phyloP scores from a whole-genome alignment of 169 alveolate species.

The Plasmodium yoelii region DNA sequence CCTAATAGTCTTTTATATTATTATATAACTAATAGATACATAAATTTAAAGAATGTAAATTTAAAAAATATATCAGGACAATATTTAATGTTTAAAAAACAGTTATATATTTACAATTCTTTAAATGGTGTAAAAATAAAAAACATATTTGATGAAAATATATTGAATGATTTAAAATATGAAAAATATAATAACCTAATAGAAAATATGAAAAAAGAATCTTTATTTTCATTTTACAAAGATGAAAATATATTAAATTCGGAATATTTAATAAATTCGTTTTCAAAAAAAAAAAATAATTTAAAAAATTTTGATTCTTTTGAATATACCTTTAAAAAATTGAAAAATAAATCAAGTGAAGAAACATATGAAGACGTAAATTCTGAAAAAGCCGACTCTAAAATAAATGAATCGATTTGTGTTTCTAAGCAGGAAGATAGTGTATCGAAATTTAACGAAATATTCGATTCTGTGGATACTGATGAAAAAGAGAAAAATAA shows the following conservation, averaged over 20 bases:
- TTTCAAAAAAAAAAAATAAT: neutral
- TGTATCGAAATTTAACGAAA: neutral
- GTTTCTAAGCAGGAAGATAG: neutral
- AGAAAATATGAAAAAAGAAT: constrained; percentile 44
- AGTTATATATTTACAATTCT: constrained; percentile 54
- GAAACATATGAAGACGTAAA: neutral
- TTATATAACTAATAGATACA: constrained; percentile 81
- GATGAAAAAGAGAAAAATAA: neutral
- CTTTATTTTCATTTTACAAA: constrained; percentile 53
- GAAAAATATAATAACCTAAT: constrained; percentile 13
- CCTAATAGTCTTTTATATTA: constrained; percentile 85
- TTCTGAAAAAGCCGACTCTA: neutral
- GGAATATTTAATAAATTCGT: constrained; percentile 25
- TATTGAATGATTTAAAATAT: constrained; percentile 36
- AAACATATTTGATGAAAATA: constrained; percentile 63
- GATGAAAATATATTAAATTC: constrained; percentile 37
- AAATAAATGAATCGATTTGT: neutral
- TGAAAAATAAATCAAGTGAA: constrained; percentile 3
- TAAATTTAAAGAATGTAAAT: constrained; percentile 78
- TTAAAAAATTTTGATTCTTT: constrained; percentile 23
- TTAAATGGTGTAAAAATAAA: constrained; percentile 37
- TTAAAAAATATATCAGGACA: constrained; percentile 82
- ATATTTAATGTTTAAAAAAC: constrained; percentile 83
- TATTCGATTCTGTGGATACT: neutral
- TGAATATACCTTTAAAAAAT: neutral